Conservation (phyloP, 2,329 filamentous ascomycete genomes). For the Didymella exigua region DNA sequence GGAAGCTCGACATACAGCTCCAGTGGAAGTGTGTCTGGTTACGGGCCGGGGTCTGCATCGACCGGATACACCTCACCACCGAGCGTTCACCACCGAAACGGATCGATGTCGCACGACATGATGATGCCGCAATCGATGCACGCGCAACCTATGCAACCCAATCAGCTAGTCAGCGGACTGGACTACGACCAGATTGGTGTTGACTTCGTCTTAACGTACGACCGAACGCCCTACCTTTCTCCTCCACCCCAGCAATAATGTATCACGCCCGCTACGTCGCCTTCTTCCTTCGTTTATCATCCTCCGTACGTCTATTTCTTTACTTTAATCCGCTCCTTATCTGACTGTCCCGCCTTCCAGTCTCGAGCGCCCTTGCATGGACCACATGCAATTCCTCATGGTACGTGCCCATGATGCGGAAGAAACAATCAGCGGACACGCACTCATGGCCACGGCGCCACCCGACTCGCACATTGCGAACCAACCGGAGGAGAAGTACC, state of each 20-base stretch:
- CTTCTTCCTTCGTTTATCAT: conserved; percentile 22
- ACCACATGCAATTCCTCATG: conserved; percentile 81
- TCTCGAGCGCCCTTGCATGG: conserved; percentile 94
- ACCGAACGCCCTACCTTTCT: conserved; percentile 65
- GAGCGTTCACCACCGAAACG: conserved; percentile 35
- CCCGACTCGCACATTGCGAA: conserved; percentile 67
- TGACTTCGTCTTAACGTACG: conserved; percentile 91
- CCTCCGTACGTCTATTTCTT: conserved; percentile 36
- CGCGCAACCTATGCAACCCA: conserved; percentile 25
- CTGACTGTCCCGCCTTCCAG: conserved; percentile 50
- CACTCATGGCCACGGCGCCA: conserved; percentile 90
- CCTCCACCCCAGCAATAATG: conserved; percentile 49
- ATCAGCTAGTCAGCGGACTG: conserved; percentile 52
- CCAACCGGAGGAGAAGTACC: conserved; percentile 62
- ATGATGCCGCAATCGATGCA: conserved; percentile 26
- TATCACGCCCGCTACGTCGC: conserved; percentile 23
- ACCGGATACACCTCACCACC: conserved; percentile 55
- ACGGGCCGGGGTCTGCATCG: conserved; percentile 55
- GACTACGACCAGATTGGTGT: conserved; percentile 85
- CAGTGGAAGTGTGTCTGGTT: conserved; percentile 67
- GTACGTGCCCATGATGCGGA: conserved; percentile 59
- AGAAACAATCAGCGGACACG: conserved; percentile 77
- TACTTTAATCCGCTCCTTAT: conserved; percentile 29
- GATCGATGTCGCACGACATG: conserved; percentile 38
- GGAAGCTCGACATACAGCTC: conserved; percentile 53